phyloP scores from a whole-genome alignment of 2,329 filamentous ascomycete species.

The Hypoxylon rubiginosum region DNA sequence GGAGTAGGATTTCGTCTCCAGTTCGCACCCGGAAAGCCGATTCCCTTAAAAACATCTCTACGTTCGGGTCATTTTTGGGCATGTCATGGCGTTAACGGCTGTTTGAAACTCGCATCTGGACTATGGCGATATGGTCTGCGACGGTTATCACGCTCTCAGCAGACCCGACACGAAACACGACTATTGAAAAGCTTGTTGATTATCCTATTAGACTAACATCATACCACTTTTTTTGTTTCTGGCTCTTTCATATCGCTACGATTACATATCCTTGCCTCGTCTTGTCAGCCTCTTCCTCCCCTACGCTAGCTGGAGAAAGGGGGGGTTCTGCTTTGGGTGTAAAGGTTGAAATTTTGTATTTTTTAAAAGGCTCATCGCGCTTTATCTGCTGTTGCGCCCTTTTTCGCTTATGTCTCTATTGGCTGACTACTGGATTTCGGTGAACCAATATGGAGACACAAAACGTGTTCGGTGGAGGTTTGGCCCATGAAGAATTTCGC shows the following conservation, averaged over 20 bases:
- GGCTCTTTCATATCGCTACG: constrained; percentile 26
- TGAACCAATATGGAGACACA: neutral
- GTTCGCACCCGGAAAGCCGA: constrained; percentile 14
- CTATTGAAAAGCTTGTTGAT: constrained; percentile 44
- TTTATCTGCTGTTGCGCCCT: neutral
- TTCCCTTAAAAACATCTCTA: constrained; percentile 35
- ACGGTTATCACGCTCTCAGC: constrained; percentile 45
- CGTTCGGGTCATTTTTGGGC: constrained; percentile 44
- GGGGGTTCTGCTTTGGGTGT: constrained; percentile 22
- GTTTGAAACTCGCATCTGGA: constrained; percentile 51
- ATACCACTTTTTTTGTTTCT: constrained; percentile 29
- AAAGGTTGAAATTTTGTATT: constrained; percentile 30
- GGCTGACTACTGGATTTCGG: neutral
- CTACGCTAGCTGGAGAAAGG: neutral
- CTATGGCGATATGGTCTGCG: constrained; percentile 45
- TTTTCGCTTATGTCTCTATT: neutral
- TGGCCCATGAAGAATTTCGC: neutral
- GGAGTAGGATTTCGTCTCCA: constrained; percentile 57
- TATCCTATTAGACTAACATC: constrained; percentile 33
- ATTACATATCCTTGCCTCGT: constrained; percentile 25
- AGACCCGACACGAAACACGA: constrained; percentile 49
- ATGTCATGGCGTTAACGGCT: constrained; percentile 52
- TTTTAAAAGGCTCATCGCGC: constrained; percentile 5
- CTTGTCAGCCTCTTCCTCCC: constrained; percentile 1
- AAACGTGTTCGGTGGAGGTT: neutral